These are phyloP conservation scores for Logfia minima DNA, from an alignment of 129 eudicot species.

Conservation along the genomic window DNA sequence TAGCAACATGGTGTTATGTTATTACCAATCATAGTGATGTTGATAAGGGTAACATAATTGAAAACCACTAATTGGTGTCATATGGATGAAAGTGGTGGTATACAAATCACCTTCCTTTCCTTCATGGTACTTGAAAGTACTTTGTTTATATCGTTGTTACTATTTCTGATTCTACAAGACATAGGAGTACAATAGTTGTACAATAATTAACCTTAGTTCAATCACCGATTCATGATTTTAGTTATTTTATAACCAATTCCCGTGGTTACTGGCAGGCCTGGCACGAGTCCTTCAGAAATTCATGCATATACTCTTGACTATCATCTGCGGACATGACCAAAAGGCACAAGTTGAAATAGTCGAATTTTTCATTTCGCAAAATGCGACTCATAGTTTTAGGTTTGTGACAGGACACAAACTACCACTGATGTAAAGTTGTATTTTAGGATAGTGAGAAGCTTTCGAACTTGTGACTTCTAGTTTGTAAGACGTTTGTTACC, in stretches of 20 bases:
- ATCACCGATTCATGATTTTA: neutral
- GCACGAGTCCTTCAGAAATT: conserved; percentile 88
- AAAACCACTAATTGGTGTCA: neutral
- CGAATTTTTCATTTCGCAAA: conserved; percentile 19
- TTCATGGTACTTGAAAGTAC: neutral
- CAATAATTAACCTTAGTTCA: no score
- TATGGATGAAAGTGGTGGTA: neutral
- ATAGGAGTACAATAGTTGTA: no score
- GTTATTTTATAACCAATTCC: conserved; percentile 1
- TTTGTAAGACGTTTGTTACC: neutral
- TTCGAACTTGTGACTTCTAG: neutral
- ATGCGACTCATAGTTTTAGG: conserved; percentile 1
- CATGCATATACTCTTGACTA: conserved; percentile 72
- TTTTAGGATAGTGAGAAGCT: neutral
- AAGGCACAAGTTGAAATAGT: conserved; percentile 4
- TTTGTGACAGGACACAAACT: neutral
- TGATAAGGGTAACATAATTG: neutral
- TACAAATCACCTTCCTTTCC: neutral
- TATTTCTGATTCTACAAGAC: no score
- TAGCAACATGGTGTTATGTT: neutral
- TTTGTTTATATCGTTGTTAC: neutral
- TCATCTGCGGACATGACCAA: conserved; percentile 57
- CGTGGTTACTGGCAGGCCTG: conserved; percentile 62
- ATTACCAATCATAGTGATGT: no score
- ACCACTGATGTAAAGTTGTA: conserved; percentile 35